Evolutionary conservation across 192 early-diverging fungal species (phyloP), one percentile per base, ranked within the genome.

Genomic region (Phlyctochytrium arcticum): DNA sequence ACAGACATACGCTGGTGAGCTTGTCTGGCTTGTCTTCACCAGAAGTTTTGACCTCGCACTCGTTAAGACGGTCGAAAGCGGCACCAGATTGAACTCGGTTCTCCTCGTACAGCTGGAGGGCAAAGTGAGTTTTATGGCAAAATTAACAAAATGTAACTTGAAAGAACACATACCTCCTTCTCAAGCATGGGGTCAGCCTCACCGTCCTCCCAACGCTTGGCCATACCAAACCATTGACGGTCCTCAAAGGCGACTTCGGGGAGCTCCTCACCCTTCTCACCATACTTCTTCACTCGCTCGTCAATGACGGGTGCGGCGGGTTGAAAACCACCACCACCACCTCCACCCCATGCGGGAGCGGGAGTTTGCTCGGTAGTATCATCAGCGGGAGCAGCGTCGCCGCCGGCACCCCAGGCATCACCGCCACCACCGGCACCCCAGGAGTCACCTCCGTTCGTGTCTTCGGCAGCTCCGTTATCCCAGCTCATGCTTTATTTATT

Each of bases 61-160:
- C 87, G 58, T 89, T 91, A 68, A 94, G 91, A 73, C 92, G 90
- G 65, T 90, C 91, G 82, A 96, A 96, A 83, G 94, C 93, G 67
- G 93, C 92, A 53, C 93, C 93, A 39, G 92, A 88, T 62, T 77
- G 68, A 39, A 70, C 59, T 5, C 21, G 4, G 49, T 50, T 19
- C 5, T 54, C 51, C 32, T 62, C 39, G 35, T 61, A 60, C 21
- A 61, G 44, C 23, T 39, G 12, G 37, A 50, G 48, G 19, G n/a
- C 8, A n/a, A 35, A 1, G n/a, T 1, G 3, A 10, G 17, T 10
- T n/a, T 44, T 0, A 27, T 17, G 29, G 3, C 9, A 8, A 53
- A 53, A n/a, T 48, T 26, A 27, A 2, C 3, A 34, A 19, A 27
- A 24, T 60, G 23, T 53, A 15, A 15, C n/a, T 4, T 0, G 36